Evolutionary conservation across 768 basidiomycete genomes (phyloP).

Genomic region (Omphalotus guepiniiformis): DNA sequence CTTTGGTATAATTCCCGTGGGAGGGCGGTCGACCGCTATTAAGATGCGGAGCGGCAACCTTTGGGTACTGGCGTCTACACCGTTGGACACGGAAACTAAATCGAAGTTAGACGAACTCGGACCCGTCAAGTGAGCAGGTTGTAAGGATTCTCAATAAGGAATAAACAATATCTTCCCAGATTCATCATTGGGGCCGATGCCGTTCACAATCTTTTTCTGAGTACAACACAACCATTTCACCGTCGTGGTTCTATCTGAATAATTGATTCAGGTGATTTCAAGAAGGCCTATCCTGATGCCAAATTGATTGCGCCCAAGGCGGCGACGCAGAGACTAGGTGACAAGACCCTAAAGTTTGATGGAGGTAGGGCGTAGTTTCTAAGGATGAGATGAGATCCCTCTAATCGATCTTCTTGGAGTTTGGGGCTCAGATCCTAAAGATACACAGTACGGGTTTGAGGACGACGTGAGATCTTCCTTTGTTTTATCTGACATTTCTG

Average conservation of each 20-base stretch:
- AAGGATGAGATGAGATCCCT: not conserved
- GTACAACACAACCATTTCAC: slow-evolving; percentile 27
- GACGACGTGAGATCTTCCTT: slow-evolving; percentile 38
- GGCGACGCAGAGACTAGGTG: slow-evolving; percentile 44
- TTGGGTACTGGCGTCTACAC: slow-evolving; percentile 79
- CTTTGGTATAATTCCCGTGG: slow-evolving; percentile 65
- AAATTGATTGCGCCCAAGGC: slow-evolving; percentile 67
- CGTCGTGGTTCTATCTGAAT: slow-evolving; percentile 6
- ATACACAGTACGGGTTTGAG: slow-evolving; percentile 75
- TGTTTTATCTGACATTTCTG: not conserved
- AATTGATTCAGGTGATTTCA: slow-evolving; percentile 47
- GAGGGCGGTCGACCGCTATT: slow-evolving; percentile 82
- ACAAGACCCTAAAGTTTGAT: slow-evolving; percentile 54
- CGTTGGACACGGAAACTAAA: slow-evolving; percentile 63
- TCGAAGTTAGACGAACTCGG: slow-evolving; percentile 59
- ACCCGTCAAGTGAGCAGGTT: slow-evolving; percentile 51
- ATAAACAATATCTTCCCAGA: slow-evolving; percentile 24
- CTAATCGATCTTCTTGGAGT: slow-evolving; percentile 23
- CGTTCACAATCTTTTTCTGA: slow-evolving; percentile 57
- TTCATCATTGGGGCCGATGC: slow-evolving; percentile 57
- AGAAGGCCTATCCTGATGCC: slow-evolving; percentile 63
- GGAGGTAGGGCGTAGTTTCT: slow-evolving; percentile 42
- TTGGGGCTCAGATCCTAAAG: slow-evolving; percentile 61
- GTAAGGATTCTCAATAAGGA: not conserved
- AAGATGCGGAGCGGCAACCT: slow-evolving; percentile 63